Evolutionary conservation across 179 eudicot species (phyloP).

Genomic region (Corrigiola litoralis): DNA sequence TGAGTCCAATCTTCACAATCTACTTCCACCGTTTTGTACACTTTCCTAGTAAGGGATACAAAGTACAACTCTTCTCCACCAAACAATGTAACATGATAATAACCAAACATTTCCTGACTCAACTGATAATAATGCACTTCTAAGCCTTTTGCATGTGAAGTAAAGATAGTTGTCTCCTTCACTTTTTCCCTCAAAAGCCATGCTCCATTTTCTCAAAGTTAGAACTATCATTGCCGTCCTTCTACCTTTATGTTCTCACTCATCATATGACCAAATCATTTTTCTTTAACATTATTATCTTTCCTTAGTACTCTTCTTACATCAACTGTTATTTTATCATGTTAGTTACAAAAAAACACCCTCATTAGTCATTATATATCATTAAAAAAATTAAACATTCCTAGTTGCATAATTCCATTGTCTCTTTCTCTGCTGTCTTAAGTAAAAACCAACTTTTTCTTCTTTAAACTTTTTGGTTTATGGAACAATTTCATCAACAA

Average conservation of each 20-base stretch:
- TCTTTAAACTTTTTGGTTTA: too few species aligned
- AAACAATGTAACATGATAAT: constrained; percentile 4
- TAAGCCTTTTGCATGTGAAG: constrained; percentile 27
- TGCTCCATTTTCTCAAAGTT: constrained; percentile 23
- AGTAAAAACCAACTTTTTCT: constrained; percentile 7
- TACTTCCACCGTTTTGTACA: not conserved
- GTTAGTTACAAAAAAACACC: not conserved
- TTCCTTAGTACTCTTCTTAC: not conserved
- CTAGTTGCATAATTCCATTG: not conserved
- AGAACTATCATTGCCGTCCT: constrained; percentile 12
- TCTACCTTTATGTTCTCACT: not conserved
- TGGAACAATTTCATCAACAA: not conserved
- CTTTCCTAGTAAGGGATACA: not conserved
- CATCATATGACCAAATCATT: constrained; percentile 15
- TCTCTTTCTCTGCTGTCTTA: not conserved
- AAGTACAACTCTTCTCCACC: not conserved
- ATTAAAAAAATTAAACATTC: too few species aligned
- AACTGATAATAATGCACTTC: constrained; percentile 12
- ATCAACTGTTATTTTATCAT: not conserved
- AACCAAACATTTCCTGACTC: constrained; percentile 12
- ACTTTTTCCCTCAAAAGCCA: constrained; percentile 24
- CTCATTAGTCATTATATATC: too few species aligned
- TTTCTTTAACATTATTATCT: not conserved
- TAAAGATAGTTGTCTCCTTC: constrained; percentile 23
- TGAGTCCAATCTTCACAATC: not conserved